Evolutionary conservation across 2,329 filamentous ascomycete species (phyloP), one percentile per base, ranked within the genome.

Genomic region (Cytospora piceicola): DNA sequence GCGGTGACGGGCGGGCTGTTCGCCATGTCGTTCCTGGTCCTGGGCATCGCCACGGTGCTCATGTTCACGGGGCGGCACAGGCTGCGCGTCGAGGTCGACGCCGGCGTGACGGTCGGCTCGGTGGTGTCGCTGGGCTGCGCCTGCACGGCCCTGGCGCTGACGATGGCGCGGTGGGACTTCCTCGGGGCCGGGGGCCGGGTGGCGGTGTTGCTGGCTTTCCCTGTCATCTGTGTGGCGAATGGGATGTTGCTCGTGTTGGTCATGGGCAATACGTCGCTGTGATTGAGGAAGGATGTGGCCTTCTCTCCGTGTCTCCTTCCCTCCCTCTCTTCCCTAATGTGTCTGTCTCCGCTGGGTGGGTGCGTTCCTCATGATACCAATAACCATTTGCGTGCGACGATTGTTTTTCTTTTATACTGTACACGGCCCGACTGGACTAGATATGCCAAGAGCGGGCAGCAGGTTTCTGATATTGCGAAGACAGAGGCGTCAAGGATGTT

Each of bases 71-170:
- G 90, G 11, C 83, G 85, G 56, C 88, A 87, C 73, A 90, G 85
- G 74, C 81, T 90, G 69, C 82, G 85, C 5, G 81, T 87, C n/a
- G 87, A 92, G 74, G 91, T 94, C 4, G 90, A 94, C 71, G 86
- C 85, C 0, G 91, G 88, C 11, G 89, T 91, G 2, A 82, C 91
- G 1, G 81, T 92, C 51, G 91, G 90, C 12, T 87, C 90, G 20
- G 82, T 91, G 36, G 81, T 85, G 34, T 91, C 88, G 69, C 74
- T 93, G 51, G 82, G 88, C 67, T 88, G 88, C 71, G 86, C 86
- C 0, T 85, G 87, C 56, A 79, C 84, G 15, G 90, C 83, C 0
- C 79, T 92, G 8, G 86, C 83, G 39, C 82, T 85, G 73, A 82
- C 85, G 69, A 74, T 89, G 15, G 83, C 84, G 59, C 81, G 86